Base-by-base conservation (phyloP, 2,329 filamentous ascomycete species). In the Microdochium bolleyi region DNA sequence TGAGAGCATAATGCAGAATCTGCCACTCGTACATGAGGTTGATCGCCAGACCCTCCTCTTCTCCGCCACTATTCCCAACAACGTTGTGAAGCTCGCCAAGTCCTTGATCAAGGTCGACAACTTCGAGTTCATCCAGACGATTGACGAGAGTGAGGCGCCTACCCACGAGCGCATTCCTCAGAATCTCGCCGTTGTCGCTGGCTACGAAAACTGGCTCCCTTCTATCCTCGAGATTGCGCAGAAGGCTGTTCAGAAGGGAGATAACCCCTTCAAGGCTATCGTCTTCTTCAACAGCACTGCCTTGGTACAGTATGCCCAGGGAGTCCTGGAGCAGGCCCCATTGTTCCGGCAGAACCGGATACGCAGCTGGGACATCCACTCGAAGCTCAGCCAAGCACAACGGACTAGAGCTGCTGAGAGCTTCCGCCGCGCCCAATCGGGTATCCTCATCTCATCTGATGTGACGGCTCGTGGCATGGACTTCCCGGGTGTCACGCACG, bases 31-130 rank as follows among this genome's bases (percentile, higher is more conserved):
- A 7, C 61, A 67, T 0, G 69, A 84, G 51, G 81, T 85, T 55
- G 78, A 87, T 52, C 84, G 92, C 50, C 94, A 99, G 69, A 96
- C 92, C 7, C 83, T 99, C 62, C 85, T 99, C 70, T 96, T 95
- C 69, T 97, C 92, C 14, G 94, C 94, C 48, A 99, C 94, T 11
- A 88, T 99, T 30, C 90, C 92, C 48, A 79, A 80, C 54, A 83
- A 91, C 57, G 92, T 99, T 48, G 84, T 96, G 59, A 72, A 79
- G 46, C 80, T 97, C 49, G 92, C 95, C 41, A 82, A 85, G 55
- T 71, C 74, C 59, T 90, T 89, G 59, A 85, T 97, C 67, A 89
- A 92, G 65, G 80, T 82, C 1, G 75, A 78, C 55, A 79, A 89
- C 60, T 97, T 95, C 69, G 83, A 95, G 65, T 95, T 94, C 62